Base-by-base conservation (phyloP, 163 green algal species). In the Chlamydomonas reinhardtii region DNA sequence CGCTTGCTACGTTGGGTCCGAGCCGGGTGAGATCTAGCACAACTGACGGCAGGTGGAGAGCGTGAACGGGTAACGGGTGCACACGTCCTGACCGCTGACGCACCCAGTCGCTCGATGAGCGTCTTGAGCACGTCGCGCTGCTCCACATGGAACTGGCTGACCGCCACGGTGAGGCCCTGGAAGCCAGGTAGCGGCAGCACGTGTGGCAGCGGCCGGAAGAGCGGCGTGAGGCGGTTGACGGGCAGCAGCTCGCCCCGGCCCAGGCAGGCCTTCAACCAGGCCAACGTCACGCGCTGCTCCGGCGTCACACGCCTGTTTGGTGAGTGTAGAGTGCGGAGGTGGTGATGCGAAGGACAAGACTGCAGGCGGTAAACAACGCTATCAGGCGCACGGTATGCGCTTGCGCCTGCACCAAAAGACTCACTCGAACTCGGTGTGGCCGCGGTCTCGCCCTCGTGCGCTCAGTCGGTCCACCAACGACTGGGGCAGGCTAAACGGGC, bases 341-440 rank as follows among this genome's bases (percentile, higher is more conserved):
- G 48, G 48, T 14, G 14, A 56, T 19, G 48, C 8, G 6, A 54
- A 19, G 48, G 48, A 56, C 48, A 48, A 48, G 39, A 8, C 39
- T 14, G 39, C 39, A 5, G 39, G 39, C 5, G 39, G 39, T 8
- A 48, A n/a, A n/a, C n/a, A n/a, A n/a, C n/a, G n/a, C n/a, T n/a
- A n/a, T n/a, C n/a, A n/a, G 39, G 39, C 39, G 39, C 39, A 48
- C 5, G 5, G 39, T 48, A 14, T 48, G 39, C 39, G 5, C 8
- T 5, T 48, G 8, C 39, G 39, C 5, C 39, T 48, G 9, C 9
- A 56, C 48, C 48, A 22, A 17, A 56, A 12, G 11, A 56, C 74
- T 89, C n/a, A 83, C 83, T 72, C 74, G 37, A 89, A 79, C 74
- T 89, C 83, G 52, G 25, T 66, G 32, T 27, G 70, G 19, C 34